Evolutionary conservation across 768 basidiomycete genomes (phyloP).

Genomic region (Stropharia rugosoannulata): DNA sequence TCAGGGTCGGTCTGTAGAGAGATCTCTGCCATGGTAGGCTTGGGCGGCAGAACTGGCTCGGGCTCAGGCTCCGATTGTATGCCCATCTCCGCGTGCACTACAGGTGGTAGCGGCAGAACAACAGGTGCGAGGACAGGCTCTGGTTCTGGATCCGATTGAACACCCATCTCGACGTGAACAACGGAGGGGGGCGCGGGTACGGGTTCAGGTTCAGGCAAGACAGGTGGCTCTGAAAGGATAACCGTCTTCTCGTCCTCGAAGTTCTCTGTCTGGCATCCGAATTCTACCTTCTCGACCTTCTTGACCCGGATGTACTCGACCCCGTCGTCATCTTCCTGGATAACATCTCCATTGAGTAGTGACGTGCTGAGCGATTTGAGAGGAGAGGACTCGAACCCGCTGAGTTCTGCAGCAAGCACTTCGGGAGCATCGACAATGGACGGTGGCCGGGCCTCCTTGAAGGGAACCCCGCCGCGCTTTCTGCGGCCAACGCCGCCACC

Average conservation of each 20-base stretch:
- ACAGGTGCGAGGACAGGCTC: constrained; percentile 6
- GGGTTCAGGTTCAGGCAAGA: constrained; percentile 13
- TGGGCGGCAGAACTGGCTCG: constrained; percentile 14
- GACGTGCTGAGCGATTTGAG: constrained; percentile 28
- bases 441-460: constrained; percentile 66
- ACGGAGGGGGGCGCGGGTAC: neutral
- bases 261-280: constrained; percentile 65
- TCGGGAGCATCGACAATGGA: constrained; percentile 74
- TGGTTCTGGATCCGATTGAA: constrained; percentile 12
- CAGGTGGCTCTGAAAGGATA: constrained; percentile 28
- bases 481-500: constrained; percentile 53
- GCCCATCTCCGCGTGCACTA: constrained; percentile 19
- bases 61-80: constrained; percentile 13
- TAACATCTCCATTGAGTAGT: constrained; percentile 38
- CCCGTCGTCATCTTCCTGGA: constrained; percentile 37
- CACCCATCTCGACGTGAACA: constrained; percentile 9
- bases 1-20: constrained; percentile 51
- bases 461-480: constrained; percentile 64
- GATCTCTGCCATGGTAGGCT: constrained; percentile 30
- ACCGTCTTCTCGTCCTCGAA: constrained; percentile 25
- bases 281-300: constrained; percentile 56
- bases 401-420: constrained; percentile 66
- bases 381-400: constrained; percentile 30
- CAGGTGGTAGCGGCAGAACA: constrained; percentile 20
- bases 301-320: constrained; percentile 34